A percentile compares a stretch with the other conserved stretches of the same genome.
Conservation (phyloP, 2,329 filamentous ascomycete species). For the Blastomyces gilchristii region DNA sequence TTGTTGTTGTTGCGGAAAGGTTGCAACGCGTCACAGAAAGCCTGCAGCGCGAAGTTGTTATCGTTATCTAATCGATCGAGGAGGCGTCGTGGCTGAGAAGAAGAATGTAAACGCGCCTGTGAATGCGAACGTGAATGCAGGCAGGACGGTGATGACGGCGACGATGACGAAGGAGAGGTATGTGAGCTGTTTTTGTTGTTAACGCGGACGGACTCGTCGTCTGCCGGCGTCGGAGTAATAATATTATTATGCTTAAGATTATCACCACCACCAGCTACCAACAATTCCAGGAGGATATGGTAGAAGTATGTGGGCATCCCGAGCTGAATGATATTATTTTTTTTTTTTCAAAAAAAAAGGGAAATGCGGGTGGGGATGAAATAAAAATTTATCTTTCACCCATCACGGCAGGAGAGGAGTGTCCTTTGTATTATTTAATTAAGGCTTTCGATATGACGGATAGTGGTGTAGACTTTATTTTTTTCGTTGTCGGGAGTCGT, state of each 20-base stretch:
- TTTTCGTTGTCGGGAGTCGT: too few relatives aligned
- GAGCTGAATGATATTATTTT: conserved; percentile 8
- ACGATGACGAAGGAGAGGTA: not conserved
- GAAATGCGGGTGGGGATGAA: too few relatives aligned
- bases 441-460: too few relatives aligned
- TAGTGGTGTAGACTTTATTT: too few relatives aligned
- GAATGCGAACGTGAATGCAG: not conserved
- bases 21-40: not conserved
- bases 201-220: not conserved
- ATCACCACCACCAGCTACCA: conserved; percentile 25
- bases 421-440: too few relatives aligned
- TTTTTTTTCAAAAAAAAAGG: not conserved
- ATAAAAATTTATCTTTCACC: not conserved
- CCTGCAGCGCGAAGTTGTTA: not conserved
- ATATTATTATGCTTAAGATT: too few relatives aligned
- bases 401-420: not conserved
- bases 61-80: not conserved
- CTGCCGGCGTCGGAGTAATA: not conserved
- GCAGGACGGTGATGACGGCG: not conserved
- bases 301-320: conserved; percentile 55
- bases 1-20: not conserved
- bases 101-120: not conserved
- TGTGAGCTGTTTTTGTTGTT: not conserved
- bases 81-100: too few relatives aligned
- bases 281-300: conserved; percentile 51